Percentiles rank a stretch among this genome's conserved stretches.
These are phyloP conservation scores for Luzula sylvatica DNA, from an alignment of 176 grass and related monocot genomes.

Conservation along the genomic window DNA sequence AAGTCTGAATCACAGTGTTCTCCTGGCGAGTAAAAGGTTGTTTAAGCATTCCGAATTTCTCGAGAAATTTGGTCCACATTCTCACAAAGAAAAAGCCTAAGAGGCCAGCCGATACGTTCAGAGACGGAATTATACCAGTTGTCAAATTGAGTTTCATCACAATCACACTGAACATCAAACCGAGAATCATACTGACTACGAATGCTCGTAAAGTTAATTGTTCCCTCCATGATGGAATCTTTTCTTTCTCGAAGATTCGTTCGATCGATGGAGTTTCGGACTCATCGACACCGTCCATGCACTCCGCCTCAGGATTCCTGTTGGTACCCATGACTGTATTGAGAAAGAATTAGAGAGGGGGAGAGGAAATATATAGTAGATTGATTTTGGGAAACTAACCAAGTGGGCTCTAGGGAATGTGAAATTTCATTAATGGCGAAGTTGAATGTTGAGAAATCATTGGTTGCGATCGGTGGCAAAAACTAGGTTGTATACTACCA, in stretches of 20 bases:
- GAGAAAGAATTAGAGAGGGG: background rate
- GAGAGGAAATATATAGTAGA: constrained; percentile 4
- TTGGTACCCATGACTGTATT: constrained; percentile 7
- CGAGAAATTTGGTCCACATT: constrained; percentile 26
- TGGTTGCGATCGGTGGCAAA: too few species aligned
- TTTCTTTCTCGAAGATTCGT: constrained; percentile 23
- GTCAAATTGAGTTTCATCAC: constrained; percentile 49
- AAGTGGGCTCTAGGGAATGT: constrained; percentile 1
- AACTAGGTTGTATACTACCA: too few species aligned
- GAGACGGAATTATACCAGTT: constrained; percentile 42
- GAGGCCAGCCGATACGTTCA: constrained; percentile 38
- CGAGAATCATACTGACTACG: constrained; percentile 25
- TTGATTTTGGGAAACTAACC: background rate
- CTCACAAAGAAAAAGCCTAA: constrained; percentile 41
- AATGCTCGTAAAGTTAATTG: constrained; percentile 31
- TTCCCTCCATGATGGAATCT: constrained; percentile 29
- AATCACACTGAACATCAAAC: constrained; percentile 35
- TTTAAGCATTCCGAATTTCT: constrained; percentile 19
- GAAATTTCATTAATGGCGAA: constrained; percentile 11
- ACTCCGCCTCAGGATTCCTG: background rate
- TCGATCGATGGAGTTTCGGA: constrained; percentile 19
- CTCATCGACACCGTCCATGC: background rate
- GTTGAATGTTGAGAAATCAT: too few species aligned
- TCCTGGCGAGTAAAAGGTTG: constrained; percentile 78
- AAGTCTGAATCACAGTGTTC: constrained; percentile 84